Base-by-base conservation (phyloP, 495 filamentous ascomycete genomes). In the Sordaria brevicollis region DNA sequence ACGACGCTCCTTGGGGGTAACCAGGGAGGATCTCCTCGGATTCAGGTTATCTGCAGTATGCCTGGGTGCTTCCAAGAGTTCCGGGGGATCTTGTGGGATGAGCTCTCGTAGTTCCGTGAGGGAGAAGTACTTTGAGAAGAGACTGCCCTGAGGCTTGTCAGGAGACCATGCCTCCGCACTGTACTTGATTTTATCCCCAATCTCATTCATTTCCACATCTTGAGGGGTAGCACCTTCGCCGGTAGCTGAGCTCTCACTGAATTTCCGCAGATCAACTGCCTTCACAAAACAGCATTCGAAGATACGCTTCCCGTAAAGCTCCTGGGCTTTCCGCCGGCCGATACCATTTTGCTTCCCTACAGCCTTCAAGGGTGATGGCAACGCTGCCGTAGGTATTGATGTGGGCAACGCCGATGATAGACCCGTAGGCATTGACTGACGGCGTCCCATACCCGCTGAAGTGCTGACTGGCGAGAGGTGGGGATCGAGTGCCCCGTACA, bases 271-370 rank as follows among this genome's bases (percentile, higher is more conserved):
- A 25, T 81, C 76, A 4, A 80, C 73, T 5, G 83, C 77, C 11
- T 78, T 73, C 13, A 84, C 78, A 49, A 84, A 83, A 65, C 78
- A 80, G 31, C 78, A 74, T 62, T 62, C 11, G 5, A 62, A 62
- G 49, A 62, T 62, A 31, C 33, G 49, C 25, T 4, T 29, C 33
- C 49, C 49, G 17, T 62, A 31, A 33, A 62, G 21, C 25, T 62
- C 49, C 25, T 62, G 49, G 29, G 49, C 49, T 13, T 62, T 62
- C 25, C 13, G 49, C 33, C 49, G 49, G 3, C 49, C 49, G 15
- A 62, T 62, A 15, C 49, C 49, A 62, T 15, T 13, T 13, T 62
- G 49, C 49, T 62, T 11, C 29, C 25, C 25, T 13, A 62, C 25
- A 25, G 17, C 49, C 5, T 13, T 11, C 17, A 62, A 11, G 6